Evolutionary conservation across 1,284 basidiomycete genomes (phyloP).

Genomic region (Leccinum fuscescens): DNA sequence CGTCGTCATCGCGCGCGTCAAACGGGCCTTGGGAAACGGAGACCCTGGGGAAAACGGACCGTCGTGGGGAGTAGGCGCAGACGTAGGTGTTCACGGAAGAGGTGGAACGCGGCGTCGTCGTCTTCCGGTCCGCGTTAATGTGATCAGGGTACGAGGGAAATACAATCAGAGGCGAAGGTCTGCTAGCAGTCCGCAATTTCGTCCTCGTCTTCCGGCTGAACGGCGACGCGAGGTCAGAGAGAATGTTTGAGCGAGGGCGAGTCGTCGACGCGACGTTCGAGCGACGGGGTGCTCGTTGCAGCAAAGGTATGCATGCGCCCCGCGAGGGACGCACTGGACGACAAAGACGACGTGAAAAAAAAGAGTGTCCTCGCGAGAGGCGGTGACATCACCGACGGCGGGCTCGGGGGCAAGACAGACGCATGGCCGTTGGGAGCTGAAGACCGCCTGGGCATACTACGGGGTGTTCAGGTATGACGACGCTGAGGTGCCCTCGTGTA

Average conservation of each 20-base stretch:
- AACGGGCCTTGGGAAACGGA: constrained; percentile 9
- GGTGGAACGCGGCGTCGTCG: background rate
- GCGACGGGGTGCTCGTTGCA: background rate
- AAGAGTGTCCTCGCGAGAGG: constrained; percentile 30
- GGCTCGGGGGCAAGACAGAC: constrained; percentile 28
- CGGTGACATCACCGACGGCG: constrained; percentile 31
- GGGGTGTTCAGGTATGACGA: constrained; percentile 10
- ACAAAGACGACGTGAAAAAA: constrained; percentile 29
- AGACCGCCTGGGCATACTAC: constrained; percentile 3
- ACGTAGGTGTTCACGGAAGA: background rate
- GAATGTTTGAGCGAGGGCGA: constrained; percentile 9
- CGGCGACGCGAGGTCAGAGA: constrained; percentile 19
- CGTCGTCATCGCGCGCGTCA: constrained; percentile 1
- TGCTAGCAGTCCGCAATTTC: background rate
- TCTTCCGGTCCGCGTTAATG: background rate
- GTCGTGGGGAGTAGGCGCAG: background rate
- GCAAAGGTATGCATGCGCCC: constrained; percentile 1
- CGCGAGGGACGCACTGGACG: constrained; percentile 21
- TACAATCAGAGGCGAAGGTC: constrained; percentile 18
- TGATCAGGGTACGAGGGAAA: constrained; percentile 23
- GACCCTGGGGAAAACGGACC: constrained; percentile 12
- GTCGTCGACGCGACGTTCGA: background rate
- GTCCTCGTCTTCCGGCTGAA: constrained; percentile 10
- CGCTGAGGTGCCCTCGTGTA: constrained; percentile 21
- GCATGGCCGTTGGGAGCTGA: constrained; percentile 22